Percentiles rank a stretch among this genome's conserved stretches.
phyloP scores from a whole-genome alignment of 306 rosid species.

The Trifolium repens region DNA sequence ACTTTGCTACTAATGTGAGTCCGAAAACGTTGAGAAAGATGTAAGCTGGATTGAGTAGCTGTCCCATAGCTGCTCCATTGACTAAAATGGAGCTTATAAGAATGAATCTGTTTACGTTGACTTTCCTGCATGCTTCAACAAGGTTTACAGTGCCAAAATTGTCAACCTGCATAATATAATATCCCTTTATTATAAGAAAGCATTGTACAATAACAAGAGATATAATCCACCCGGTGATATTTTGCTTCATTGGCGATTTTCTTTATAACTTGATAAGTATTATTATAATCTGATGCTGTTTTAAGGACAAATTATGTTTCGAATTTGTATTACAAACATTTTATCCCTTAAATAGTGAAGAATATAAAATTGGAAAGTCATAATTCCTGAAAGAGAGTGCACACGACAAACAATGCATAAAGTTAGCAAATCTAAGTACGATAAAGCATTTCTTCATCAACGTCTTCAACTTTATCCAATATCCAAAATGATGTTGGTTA shows the following conservation, averaged over 20 bases:
- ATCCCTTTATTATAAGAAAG: slow-evolving; percentile 22
- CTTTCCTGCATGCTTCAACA: slow-evolving; percentile 86
- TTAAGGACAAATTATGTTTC: slow-evolving; percentile 5
- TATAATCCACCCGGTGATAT: slow-evolving; percentile 12
- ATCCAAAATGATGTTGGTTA: slow-evolving; percentile 12
- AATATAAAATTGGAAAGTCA: slow-evolving; percentile 15
- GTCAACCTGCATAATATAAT: slow-evolving; percentile 75
- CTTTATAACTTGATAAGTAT: not conserved
- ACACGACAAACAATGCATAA: not conserved
- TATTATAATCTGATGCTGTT: slow-evolving; percentile 11
- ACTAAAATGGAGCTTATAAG: slow-evolving; percentile 94
- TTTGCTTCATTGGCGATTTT: slow-evolving; percentile 5
- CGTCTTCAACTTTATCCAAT: slow-evolving; percentile 27
- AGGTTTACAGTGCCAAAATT: slow-evolving; percentile 90
- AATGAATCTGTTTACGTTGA: slow-evolving; percentile 76
- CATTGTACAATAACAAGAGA: slow-evolving; percentile 14
- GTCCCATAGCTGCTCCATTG: slow-evolving; percentile 98
- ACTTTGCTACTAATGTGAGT: slow-evolving; percentile 89
- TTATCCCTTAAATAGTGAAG: slow-evolving; percentile 9
- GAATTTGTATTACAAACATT: not conserved
- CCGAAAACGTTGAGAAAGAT: slow-evolving; percentile 90
- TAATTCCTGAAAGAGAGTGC: slow-evolving; percentile 5
- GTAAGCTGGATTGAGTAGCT: slow-evolving; percentile 88
- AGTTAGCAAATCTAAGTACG: slow-evolving; percentile 10
- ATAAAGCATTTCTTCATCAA: slow-evolving; percentile 31